Base-by-base conservation (phyloP, 2,329 filamentous ascomycete species). In the Cercospora sesami region DNA sequence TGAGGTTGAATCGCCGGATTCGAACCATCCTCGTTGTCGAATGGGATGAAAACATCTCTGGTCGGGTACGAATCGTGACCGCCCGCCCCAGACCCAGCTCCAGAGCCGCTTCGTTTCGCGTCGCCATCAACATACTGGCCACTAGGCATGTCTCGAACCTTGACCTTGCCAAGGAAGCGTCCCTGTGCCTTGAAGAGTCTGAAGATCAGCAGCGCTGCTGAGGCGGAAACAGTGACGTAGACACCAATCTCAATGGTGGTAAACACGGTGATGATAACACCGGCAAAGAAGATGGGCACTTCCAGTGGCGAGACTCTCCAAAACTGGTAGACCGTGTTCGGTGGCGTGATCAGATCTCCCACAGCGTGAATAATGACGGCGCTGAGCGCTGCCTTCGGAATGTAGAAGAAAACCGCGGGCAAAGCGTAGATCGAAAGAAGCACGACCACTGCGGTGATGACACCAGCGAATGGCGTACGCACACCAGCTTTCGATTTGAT, bases 401-500 rank as follows among this genome's bases (percentile, higher is more conserved):
- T 97, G 80, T 95, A 98, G 82, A 89, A 97, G 85, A 98, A 98
- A 30, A 97, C 89, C 0, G 90, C 88, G 0, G 94, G 90, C 60
- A 98, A 83, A 10, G 92, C 91, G 76, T 97, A 98, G 70, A 97
- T 92, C 39, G 95, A 94, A 8, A 98, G 83, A 0, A 98, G 85
- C 4, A 98, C 94, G 14, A 98, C 86, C 14, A 91, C 64, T 0
- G 91, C 94, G 7, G 94, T 97, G 71, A 98, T 91, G 51, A 96
- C 86, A 81, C 95, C 94, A 16, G 92, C 93, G 65, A 97, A 89
- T 0, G 94, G 94, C 0, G 94, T 97, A 26, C 93, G 89, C 4
- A 97, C 94, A 75, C 95, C 95, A 60, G 95, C 94, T 81, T 98
- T 98, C 4, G 94, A 95, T 80, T 97, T 96, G 81, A 98, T 97